Evolutionary conservation across 805 yeast species (phyloP).

Genomic region (Pichia scutulata): DNA sequence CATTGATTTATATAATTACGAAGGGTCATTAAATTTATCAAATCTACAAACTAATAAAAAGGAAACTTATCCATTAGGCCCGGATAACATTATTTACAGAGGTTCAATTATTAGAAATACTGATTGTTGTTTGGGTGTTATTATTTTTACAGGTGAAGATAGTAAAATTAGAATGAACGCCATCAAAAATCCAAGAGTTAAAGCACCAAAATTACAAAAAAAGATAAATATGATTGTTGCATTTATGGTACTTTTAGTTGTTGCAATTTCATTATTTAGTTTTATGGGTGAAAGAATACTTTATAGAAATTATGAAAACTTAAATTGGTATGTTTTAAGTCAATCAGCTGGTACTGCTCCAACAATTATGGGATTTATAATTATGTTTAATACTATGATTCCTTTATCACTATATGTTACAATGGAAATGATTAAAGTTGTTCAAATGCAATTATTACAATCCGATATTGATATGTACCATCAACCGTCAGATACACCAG

Average conservation of each 20-base stretch:
- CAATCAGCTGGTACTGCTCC: slow-evolving; percentile 81
- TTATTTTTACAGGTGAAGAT: slow-evolving; percentile 91
- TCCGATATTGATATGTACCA: slow-evolving; percentile 95
- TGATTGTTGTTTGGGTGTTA: slow-evolving; percentile 63
- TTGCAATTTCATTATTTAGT: slow-evolving; percentile 67
- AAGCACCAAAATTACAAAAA: slow-evolving; percentile 86
- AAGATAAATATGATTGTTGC: slow-evolving; percentile 76
- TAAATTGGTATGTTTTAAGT: slow-evolving; percentile 66
- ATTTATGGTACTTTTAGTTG: slow-evolving; percentile 81
- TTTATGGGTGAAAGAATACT: slow-evolving; percentile 66
- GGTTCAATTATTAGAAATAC: slow-evolving; percentile 91
- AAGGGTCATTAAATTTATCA: slow-evolving; percentile 53
- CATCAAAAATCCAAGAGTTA: slow-evolving; percentile 77
- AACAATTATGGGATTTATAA: slow-evolving; percentile 89
- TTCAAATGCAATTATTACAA: slow-evolving; percentile 75
- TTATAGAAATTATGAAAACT: slow-evolving; percentile 33
- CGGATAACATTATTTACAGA: slow-evolving; percentile 80
- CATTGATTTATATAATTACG: slow-evolving; percentile 82
- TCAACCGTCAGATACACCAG: slow-evolving; percentile 74
- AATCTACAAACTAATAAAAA: slow-evolving; percentile 20
- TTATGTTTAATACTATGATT: slow-evolving; percentile 94
- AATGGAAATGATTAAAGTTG: slow-evolving; percentile 88
- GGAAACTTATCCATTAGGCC: slow-evolving; percentile 53
- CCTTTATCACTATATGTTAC: slow-evolving; percentile 93
- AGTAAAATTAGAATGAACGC: slow-evolving; percentile 95